Evolutionary conservation across 2,329 filamentous ascomycete genomes (phyloP), one percentile per base, ranked within the genome.

Genomic region (Simplicillium sp.): DNA sequence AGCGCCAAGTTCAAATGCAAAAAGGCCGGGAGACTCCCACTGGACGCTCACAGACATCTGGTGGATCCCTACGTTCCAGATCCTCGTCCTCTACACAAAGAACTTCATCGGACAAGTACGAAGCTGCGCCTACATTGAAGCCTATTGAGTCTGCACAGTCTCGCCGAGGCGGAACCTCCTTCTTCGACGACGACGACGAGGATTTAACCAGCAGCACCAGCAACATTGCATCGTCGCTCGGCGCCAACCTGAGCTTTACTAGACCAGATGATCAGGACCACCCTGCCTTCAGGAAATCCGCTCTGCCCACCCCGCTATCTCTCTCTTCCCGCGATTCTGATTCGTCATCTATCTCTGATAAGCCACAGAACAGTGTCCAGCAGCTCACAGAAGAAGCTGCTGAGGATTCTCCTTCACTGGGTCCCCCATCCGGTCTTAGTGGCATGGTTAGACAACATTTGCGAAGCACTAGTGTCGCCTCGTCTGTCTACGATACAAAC

Each of bases 361-460:
- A 48, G n/a, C 37, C 52, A 1, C 47, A 44, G 5, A 43, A 29
- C 6, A 39, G 37, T 33, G 18, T 28, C 16, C 29, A 36, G 33
- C 41, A 16, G 14, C 34, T 40, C 12, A 48, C 43, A 33, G 37
- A 44, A 13, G 48, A 44, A 7, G 40, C 42, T 5, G 59, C 69
- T 0, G 57, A 58, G 9, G 87, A 94, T 52, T 94, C 88, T 0
- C 88, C 89, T 1, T 94, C 87, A 0, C 65, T 95, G 6, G 84
- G 84, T 2, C 82, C 84, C 0, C 68, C 68, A 13, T 41, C 55
- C 11, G 87, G 86, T 1, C 68, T 96, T 13, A 90, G 82, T 52
- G 84, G 84, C 2, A 75, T 95, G 68, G 81, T 95, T 36, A 79
- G 84, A 28, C 82, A 89, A 46, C 92, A 97, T 66, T 66, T 97